A percentile compares a stretch with the other conserved stretches of the same genome.
Evolutionary conservation across 2,329 filamentous ascomycete species (phyloP).

Genomic region (Ophiostoma montium): DNA sequence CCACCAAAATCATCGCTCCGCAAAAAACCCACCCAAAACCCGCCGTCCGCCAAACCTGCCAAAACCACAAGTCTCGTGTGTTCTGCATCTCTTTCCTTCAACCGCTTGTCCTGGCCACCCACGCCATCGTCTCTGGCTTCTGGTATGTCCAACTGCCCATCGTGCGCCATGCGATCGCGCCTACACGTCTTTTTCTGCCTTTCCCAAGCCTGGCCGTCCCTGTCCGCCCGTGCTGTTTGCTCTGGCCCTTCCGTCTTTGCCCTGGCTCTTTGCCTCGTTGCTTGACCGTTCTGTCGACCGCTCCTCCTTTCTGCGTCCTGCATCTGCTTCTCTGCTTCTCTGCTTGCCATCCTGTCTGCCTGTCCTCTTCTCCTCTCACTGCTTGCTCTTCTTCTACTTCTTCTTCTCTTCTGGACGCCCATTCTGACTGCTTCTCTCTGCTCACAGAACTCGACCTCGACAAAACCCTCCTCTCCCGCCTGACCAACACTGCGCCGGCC

Average conservation of each 20-base stretch:
- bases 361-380: background rate
- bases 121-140: slow-evolving; percentile 7
- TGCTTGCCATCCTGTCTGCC: no score
- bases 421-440: background rate
- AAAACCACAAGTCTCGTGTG: background rate
- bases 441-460: background rate
- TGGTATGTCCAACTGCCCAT: slow-evolving; percentile 11
- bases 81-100: slow-evolving; percentile 1
- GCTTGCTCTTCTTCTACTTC: background rate
- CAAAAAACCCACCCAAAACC: background rate
- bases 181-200: slow-evolving; percentile 5
- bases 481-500: background rate
- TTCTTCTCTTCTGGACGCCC: background rate
- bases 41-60: background rate
- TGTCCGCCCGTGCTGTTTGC: slow-evolving; percentile 3
- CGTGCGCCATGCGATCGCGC: slow-evolving; percentile 9
- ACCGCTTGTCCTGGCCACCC: slow-evolving; percentile 3
- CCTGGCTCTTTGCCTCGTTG: background rate
- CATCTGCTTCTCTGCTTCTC: background rate
- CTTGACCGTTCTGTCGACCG: no score
- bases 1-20: background rate
- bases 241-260: background rate
- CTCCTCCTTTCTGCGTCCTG: background rate
- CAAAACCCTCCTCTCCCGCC: background rate
- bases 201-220: background rate